These are phyloP conservation scores for Cytospora schulzeri DNA, from an alignment of 2,329 filamentous ascomycete genomes.

Conservation along the genomic window DNA sequence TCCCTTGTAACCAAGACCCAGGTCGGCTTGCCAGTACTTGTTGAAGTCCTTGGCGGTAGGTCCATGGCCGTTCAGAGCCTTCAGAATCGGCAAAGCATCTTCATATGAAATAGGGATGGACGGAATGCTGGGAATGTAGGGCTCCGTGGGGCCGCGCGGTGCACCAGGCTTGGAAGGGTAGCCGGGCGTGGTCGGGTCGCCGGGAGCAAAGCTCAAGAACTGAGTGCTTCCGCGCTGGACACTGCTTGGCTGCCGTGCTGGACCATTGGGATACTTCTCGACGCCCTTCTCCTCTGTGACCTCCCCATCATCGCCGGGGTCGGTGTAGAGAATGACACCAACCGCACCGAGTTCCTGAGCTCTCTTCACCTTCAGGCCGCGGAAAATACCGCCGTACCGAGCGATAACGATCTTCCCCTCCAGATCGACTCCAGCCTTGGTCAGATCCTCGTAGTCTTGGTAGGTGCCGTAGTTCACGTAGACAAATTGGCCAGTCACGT, in stretches of 20 bases:
- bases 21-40: constrained; percentile 58
- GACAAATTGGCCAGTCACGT: constrained; percentile 73
- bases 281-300: constrained; percentile 75
- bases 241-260: constrained; percentile 73
- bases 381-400: constrained; percentile 76
- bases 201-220: constrained; percentile 63
- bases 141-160: constrained; percentile 63
- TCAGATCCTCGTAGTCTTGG: constrained; percentile 71
- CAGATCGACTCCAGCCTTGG: constrained; percentile 67
- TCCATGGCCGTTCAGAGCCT: constrained; percentile 75
- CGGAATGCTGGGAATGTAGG: constrained; percentile 72
- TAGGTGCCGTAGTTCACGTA: constrained; percentile 79
- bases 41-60: constrained; percentile 68
- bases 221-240: constrained; percentile 79
- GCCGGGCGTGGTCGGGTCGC: constrained; percentile 79
- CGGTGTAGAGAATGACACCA: constrained; percentile 71
- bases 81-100: constrained; percentile 76
- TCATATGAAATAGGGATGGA: constrained; percentile 79
- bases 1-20: constrained; percentile 47
- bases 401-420: constrained; percentile 77
- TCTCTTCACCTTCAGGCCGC: constrained; percentile 81
- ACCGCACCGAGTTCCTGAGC: constrained; percentile 78
- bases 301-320: constrained; percentile 75
- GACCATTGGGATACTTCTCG: constrained; percentile 71
- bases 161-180: constrained; percentile 76